Base-by-base conservation (phyloP, 2,329 filamentous ascomycete genomes). In the Ceratocystis variospora region DNA sequence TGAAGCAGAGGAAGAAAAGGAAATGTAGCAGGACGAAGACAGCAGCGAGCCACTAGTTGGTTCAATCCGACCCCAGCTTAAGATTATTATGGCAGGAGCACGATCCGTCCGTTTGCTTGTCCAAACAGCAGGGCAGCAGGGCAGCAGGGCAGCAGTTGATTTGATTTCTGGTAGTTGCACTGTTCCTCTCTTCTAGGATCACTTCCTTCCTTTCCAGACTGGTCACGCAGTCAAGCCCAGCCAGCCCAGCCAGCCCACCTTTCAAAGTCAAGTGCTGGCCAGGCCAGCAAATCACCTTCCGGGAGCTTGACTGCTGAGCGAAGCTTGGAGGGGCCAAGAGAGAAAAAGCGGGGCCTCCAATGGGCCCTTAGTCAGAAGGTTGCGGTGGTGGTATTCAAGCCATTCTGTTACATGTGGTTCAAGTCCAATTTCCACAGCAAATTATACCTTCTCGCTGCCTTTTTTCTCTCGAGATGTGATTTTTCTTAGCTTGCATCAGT, bases 101-200 rank as follows among this genome's bases (percentile, higher is more conserved):
- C 53, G 53, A 57, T 57, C 48, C 48, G 53, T 57, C 31, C 12
- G 53, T 57, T 57, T 57, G 53, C n/a, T 59, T n/a, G 28, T 59
- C 28, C 31, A 22, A 22, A 22, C 22, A 22, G 22, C 22, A 22
- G 22, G 22, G 22, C 5, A 37, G 10, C 37, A 41, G 37, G 37
- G 15, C 37, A 41, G 48, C 3, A 53, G 48, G 48, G 48, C n/a
- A 53, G 48, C 22, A 22, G n/a, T 22, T n/a, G 48, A 53, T 25
- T n/a, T 25, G 22, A 25, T 19, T 22, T 53, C 3, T 12, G 37
- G 48, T 8, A 53, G 48, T 53, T 53, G 48, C 48, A 19, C n/a
- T n/a, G 48, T n/a, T n/a, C 48, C n/a, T 53, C 12, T 41, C 37
- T 41, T 41, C 37, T 41, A 12, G 37, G 37, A 41, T 41, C 12